These are phyloP conservation scores for Calophaca sinica DNA, from an alignment of 306 rosid species.

Conservation along the genomic window DNA sequence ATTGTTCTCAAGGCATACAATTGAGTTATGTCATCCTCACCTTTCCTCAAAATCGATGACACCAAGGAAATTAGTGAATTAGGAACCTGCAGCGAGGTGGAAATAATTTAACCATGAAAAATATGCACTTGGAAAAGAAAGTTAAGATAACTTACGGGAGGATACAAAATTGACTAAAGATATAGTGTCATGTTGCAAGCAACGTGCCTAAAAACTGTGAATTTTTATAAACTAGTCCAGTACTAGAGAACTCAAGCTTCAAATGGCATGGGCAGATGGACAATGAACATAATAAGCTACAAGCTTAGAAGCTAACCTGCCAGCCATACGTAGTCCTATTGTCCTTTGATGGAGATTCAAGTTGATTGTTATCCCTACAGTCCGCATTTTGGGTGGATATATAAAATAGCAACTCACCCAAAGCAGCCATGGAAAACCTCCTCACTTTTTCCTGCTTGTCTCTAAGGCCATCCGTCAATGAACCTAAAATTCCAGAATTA, in stretches of 20 bases:
- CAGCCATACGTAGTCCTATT: conserved; percentile 64
- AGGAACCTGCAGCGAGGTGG: conserved; percentile 66
- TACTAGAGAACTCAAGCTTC: conserved; percentile 40
- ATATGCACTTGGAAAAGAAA: conserved; percentile 14
- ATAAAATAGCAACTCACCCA: conserved; percentile 93
- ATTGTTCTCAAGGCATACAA: conserved; percentile 92
- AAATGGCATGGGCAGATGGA: conserved; percentile 31
- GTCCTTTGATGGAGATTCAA: conserved; percentile 88
- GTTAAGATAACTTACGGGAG: conserved; percentile 4
- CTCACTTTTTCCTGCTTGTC: conserved; percentile 96
- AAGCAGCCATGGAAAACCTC: conserved; percentile 97
- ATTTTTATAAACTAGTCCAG: conserved; percentile 18
- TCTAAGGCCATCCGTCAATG: conserved; percentile 90
- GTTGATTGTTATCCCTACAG: conserved; percentile 64
- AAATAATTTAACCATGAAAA: conserved; percentile 29
- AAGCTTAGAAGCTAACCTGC: conserved; percentile 77
- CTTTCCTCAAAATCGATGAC: conserved; percentile 84
- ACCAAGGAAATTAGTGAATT: conserved; percentile 84
- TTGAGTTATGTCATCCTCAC: conserved; percentile 95
- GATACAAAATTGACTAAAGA: conserved; percentile 17
- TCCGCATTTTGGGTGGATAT: conserved; percentile 90
- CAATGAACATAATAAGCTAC: conserved; percentile 31
- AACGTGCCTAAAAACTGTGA: background rate
- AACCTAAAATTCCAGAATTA: conserved; percentile 85
- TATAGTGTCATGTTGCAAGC: conserved; percentile 24